phyloP scores from a whole-genome alignment of 371 early-diverging fungal species.

The Mortierella sp. region DNA sequence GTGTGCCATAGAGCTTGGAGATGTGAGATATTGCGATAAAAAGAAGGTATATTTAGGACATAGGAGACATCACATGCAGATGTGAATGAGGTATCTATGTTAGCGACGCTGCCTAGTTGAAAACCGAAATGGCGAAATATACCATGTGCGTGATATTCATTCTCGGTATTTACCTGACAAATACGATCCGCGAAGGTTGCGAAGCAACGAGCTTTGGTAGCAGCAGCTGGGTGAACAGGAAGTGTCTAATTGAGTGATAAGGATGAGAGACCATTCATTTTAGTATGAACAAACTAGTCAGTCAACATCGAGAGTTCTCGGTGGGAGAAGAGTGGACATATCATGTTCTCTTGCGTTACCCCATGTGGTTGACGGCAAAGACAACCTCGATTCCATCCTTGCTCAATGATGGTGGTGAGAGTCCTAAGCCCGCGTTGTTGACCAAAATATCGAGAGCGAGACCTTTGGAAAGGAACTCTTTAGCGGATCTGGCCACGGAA shows the following conservation, averaged over 20 bases:
- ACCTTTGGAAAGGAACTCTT: conserved; percentile 26
- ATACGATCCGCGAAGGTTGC: conserved; percentile 44
- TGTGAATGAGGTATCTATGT: neutral
- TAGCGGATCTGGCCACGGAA: conserved; percentile 25
- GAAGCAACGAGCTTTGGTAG: conserved; percentile 39
- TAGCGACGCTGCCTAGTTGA: too few relatives aligned
- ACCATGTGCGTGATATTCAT: too few relatives aligned
- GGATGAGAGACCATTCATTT: neutral
- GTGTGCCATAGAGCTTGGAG: conserved; percentile 33
- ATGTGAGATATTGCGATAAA: neutral
- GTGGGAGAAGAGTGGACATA: neutral
- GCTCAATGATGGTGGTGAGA: conserved; percentile 20
- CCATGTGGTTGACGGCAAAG: conserved; percentile 51
- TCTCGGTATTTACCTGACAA: conserved; percentile 18
- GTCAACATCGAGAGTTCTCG: neutral
- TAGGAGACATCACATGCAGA: too few relatives aligned
- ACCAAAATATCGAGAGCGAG: conserved; percentile 34
- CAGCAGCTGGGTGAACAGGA: conserved; percentile 36
- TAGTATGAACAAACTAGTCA: neutral
- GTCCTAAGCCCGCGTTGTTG: conserved; percentile 45
- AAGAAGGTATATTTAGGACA: neutral
- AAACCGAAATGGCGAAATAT: too few relatives aligned
- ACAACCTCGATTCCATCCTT: conserved; percentile 45
- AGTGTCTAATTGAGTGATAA: conserved; percentile 22
- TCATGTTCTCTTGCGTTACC: too few relatives aligned